Evolutionary conservation across 495 filamentous ascomycete species (phyloP).

Genomic region (Lasiosphaeris hirsuta): DNA sequence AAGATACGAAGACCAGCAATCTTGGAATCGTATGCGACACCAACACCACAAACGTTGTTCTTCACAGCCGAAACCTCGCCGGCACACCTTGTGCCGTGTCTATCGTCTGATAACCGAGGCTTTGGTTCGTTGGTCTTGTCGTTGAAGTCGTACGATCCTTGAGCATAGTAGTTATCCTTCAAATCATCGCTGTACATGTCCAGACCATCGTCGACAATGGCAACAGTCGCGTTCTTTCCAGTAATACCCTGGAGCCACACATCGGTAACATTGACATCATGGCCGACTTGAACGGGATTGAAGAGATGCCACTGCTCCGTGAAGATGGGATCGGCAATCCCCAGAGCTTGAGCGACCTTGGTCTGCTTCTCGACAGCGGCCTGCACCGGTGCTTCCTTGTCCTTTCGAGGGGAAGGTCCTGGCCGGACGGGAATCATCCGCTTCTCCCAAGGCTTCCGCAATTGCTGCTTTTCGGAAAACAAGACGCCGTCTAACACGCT

Average conservation of each 20-base stretch:
- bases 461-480: constrained; percentile 77
- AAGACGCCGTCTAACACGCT: constrained; percentile 69
- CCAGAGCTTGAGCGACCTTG: constrained; percentile 59
- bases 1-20: constrained; percentile 89
- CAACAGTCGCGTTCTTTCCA: constrained; percentile 80
- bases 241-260: constrained; percentile 92
- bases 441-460: constrained; percentile 70
- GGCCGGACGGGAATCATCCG: constrained; percentile 51
- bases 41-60: constrained; percentile 93
- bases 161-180: constrained; percentile 84
- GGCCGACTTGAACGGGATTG: constrained; percentile 75
- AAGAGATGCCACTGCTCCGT: constrained; percentile 92
- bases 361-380: constrained; percentile 53
- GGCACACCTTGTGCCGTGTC: constrained; percentile 89
- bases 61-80: constrained; percentile 88
- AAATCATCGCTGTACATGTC: constrained; percentile 97
- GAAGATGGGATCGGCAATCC: constrained; percentile 87
- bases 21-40: constrained; percentile 88
- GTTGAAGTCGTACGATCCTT: constrained; percentile 94
- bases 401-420: constrained; percentile 14
- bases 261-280: constrained; percentile 92
- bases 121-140: constrained; percentile 73
- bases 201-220: constrained; percentile 92
- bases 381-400: constrained; percentile 31
- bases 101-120: constrained; percentile 75